Base-by-base conservation (phyloP, 2,329 filamentous ascomycete species). In the Sporothrix pallida region DNA sequence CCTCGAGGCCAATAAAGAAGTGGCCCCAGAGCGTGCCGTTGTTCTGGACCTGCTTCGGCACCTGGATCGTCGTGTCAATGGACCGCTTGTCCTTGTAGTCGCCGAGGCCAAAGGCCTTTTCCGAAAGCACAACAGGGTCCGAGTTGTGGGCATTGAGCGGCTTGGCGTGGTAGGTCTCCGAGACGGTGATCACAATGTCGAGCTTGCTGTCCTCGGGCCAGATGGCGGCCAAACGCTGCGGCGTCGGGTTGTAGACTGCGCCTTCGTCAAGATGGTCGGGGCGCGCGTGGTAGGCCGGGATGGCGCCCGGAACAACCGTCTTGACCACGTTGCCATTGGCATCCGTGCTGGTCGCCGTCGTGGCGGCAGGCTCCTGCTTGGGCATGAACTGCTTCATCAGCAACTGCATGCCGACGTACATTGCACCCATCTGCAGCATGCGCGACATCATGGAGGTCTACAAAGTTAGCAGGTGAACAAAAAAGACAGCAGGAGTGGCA, bases 11-110 rank as follows among this genome's bases (percentile, higher is more conserved):
- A 75, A 98, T 85, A 79, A 94, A 97, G 82, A 98, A 97, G 82
- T 99, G 96, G 2, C 93, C 95, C 90, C 93, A 98, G 10, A 99
- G 87, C 0, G 95, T 98, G 48, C 93, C 94, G 81, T 98, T 98
- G 77, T 94, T 88, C 85, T 98, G 95, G 0, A 97, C 94, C 58
- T 89, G 86, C 75, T 86, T 86, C 2, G 96, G 95, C 3, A 98
- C 90, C 2, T 86, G 83, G 80, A 99, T 94, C 52, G 86, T 91
- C 7, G 92, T 93, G 77, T 95, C 91, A 74, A 95, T 87, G 72
- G 91, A 87, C 73, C 96, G 89, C 79, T 88, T 91, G 79, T 98
- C 94, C 74, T 90, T 91, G 80, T 87, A 94, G 82, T 97, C 91
- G 75, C 92, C 92, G 73, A 95, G 86, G 70, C 88, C 89, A 82